Base-by-base conservation (phyloP, 179 eudicot genomes). In the Spergularia azorica region DNA sequence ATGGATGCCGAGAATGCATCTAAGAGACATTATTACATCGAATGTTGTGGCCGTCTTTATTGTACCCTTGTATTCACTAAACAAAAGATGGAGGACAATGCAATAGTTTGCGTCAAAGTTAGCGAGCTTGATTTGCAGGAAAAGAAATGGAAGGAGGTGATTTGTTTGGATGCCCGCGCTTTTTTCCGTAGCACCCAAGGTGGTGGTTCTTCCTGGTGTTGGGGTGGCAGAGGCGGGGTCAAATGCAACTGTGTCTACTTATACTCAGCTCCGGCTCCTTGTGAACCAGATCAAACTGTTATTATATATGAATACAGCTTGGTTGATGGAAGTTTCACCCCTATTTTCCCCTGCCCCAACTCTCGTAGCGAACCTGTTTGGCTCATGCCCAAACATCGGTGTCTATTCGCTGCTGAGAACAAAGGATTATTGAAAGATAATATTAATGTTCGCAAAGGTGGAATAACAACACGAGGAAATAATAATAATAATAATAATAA, bases 31-130 rank as follows among this genome's bases (percentile, higher is more conserved):
- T 26, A 26, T 26, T 26, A 26, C 32, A 1, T 73, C n/a, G 76
- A 46, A 61, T 73, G 18, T 73, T 61, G 68, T 50, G 57, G 76
- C 16, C 55, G 26, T 12, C 57, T 73, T 43, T 61, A 60, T 10
- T 0, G 2, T 6, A 12, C 46, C 39, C 14, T 2, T 8, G 1
- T 18, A 13, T 9, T 11, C 46, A 26, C 32, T 1, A 26, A 26
- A 9, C 18, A 4, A 5, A 6, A 61, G 16, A 10, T 9, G 5
- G 41, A 3, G 55, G 21, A 2, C 9, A 15, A 18, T 3, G 18
- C 17, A 11, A 41, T 72, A 8, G 5, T 5, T 21, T 38, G 26
- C 10, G 52, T 75, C 16, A 32, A 12, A 6, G 15, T 75, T 7
- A 63, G 77, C 71, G 54, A 64, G 9, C 36, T 64, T 41, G 55